Evolutionary conservation across 108 stramenopile species (phyloP), one percentile per base, ranked within the genome.

Genomic region (Fistulifera pelliculosa): DNA sequence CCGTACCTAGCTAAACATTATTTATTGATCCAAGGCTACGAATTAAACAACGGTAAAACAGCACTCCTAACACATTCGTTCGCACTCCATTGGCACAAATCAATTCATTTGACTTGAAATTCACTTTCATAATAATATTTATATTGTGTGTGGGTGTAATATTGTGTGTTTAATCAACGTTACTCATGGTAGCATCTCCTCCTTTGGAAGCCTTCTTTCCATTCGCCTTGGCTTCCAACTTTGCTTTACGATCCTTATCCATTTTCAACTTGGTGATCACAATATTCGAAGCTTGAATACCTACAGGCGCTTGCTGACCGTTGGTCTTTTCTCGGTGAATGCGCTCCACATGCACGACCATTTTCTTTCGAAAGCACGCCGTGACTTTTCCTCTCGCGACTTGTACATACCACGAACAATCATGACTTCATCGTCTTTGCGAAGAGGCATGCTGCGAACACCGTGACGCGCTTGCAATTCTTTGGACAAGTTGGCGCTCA

Each of bases 321-420:
- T 96, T 96, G 43, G 84, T 87, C 93, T 99, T 99, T 55, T 96
- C 94, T 40, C 95, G 77, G n/a, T 90, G 91, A 64, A 96, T 79
- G 49, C 96, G 82, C 65, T 98, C 99, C 28, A 99, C 83, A 71
- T 98, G 96, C 47, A 98, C 85, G 51, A 95, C 96, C 70, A 94
- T 98, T 83, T 98, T 98, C 73, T 93, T 94, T 61, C 99, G 88
- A 74, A 90, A 98, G 60, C 84, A 85, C 11, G 80, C 80, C 28
- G 81, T 84, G 39, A 99, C 94, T 81, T 98, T 98, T 49, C 99
- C 99, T 99, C 99, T 57, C 94, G 87, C 58, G 92, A 87, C 87
- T 96, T 96, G 84, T 79, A 94, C 57, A 79, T 72, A 12, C 98
- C 98, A 26, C 98, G 85, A 19, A 93, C 88, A 59, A 99, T 94